phyloP scores from a whole-genome alignment of 345 rosid species.

The Passiflora organensis region DNA sequence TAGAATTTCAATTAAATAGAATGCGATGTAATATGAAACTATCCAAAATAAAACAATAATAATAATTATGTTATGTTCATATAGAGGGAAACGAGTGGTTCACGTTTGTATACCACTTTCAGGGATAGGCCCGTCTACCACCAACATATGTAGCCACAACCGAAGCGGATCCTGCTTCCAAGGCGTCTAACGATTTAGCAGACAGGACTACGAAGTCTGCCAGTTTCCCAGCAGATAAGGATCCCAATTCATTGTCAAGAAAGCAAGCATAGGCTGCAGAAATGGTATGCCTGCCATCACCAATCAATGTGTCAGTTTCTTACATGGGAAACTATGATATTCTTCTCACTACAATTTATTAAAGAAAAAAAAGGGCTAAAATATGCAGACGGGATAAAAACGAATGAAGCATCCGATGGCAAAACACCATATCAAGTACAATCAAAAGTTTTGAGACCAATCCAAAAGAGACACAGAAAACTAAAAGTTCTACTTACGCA shows the following conservation, averaged over 20 bases:
- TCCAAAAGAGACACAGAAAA: not conserved
- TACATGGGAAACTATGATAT: not conserved
- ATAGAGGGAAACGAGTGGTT: no score
- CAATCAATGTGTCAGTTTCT: conserved; percentile 8
- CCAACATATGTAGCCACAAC: conserved; percentile 62
- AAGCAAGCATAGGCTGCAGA: conserved; percentile 84
- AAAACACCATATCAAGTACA: no score
- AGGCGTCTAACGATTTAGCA: conserved; percentile 49
- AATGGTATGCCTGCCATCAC: conserved; percentile 59
- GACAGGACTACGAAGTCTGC: conserved; percentile 79
- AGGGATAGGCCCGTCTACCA: conserved; percentile 56
- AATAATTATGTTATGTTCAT: no score
- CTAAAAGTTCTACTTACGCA: conserved; percentile 45
- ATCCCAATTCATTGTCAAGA: conserved; percentile 70
- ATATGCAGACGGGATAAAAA: no score
- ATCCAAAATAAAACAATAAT: no score
- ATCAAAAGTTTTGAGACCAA: not conserved
- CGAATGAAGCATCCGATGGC: no score
- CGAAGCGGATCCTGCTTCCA: conserved; percentile 47
- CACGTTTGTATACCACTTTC: no score
- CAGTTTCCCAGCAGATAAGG: conserved; percentile 61
- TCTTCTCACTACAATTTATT: no score
- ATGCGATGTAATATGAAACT: no score
- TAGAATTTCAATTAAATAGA: no score
- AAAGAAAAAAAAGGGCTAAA: no score